Evolutionary conservation across 139 green algal species (phyloP).

Genomic region (Diplosphaera chodatii): DNA sequence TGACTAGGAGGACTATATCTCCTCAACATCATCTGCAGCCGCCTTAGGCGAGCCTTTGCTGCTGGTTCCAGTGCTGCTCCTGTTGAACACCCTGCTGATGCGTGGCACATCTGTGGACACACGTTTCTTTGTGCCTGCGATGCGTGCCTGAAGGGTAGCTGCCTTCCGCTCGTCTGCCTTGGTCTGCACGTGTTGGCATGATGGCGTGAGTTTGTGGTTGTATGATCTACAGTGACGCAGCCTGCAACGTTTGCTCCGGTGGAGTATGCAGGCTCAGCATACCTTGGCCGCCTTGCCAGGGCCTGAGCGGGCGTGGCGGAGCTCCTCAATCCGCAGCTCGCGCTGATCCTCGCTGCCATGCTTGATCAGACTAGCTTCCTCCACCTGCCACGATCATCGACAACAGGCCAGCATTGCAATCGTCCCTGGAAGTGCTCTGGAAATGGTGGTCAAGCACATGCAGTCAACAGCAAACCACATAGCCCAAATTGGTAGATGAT

Average conservation of each 20-base stretch:
- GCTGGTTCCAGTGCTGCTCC: too few species aligned
- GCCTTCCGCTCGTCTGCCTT: neutral
- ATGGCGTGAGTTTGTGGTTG: too few species aligned
- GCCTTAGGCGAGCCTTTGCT: neutral
- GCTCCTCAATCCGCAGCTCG: neutral
- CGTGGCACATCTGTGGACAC: neutral
- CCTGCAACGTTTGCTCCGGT: too few species aligned
- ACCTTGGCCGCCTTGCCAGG: neutral
- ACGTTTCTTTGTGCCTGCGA: neutral
- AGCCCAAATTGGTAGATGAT: too few species aligned
- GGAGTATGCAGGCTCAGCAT: too few species aligned
- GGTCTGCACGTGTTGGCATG: too few species aligned
- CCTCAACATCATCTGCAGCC: neutral
- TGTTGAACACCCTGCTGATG: neutral
- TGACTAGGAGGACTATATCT: neutral
- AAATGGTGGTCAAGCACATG: too few species aligned
- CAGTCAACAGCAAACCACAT: too few species aligned
- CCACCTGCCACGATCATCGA: neutral
- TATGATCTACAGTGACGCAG: too few species aligned
- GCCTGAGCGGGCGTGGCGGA: neutral
- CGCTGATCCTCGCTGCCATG: neutral
- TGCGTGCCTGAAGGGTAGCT: neutral
- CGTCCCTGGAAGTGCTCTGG: too few species aligned
- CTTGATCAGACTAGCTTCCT: neutral
- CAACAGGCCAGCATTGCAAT: too few species aligned